These are phyloP conservation scores for Eutrema japonicum DNA, from an alignment of 345 rosid genomes.

Conservation along the genomic window DNA sequence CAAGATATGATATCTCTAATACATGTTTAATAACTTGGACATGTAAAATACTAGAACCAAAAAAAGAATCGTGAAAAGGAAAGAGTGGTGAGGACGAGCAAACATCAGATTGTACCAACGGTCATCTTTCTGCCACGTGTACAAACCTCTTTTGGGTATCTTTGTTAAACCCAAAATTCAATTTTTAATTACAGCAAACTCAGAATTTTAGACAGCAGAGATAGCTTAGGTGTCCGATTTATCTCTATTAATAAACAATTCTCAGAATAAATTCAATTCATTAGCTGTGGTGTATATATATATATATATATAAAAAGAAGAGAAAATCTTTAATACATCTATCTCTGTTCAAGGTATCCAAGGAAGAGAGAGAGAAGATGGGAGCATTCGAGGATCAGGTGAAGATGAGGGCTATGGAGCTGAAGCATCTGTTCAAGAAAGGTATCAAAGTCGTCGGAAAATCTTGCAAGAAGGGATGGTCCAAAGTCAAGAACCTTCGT, in stretches of 20 bases:
- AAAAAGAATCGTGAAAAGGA: neutral
- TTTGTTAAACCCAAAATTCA: too few relatives aligned
- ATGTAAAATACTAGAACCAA: too few relatives aligned
- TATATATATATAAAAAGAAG: too few relatives aligned
- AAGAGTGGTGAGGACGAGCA: too few relatives aligned
- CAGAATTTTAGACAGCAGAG: constrained; percentile 23
- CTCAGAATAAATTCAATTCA: neutral
- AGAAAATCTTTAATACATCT: neutral
- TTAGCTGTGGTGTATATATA: constrained; percentile 1
- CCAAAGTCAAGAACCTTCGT: constrained; percentile 73
- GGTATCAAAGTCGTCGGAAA: constrained; percentile 74
- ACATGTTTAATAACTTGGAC: too few relatives aligned
- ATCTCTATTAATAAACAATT: constrained; percentile 14
- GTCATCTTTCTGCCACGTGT: constrained; percentile 6
- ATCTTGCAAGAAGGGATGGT: constrained; percentile 91
- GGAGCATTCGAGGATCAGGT: constrained; percentile 79
- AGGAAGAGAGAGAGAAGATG: constrained; percentile 44
- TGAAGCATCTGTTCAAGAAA: constrained; percentile 64
- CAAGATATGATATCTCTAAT: too few relatives aligned
- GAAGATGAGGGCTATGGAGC: constrained; percentile 76
- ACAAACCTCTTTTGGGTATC: neutral
- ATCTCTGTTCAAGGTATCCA: constrained; percentile 14
- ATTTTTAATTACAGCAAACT: neutral
- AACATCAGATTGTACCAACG: constrained; percentile 6
- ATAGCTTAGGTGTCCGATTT: constrained; percentile 32